phyloP scores from a whole-genome alignment of 148 eudicot species.

The Rhododendron ferrugineum region DNA sequence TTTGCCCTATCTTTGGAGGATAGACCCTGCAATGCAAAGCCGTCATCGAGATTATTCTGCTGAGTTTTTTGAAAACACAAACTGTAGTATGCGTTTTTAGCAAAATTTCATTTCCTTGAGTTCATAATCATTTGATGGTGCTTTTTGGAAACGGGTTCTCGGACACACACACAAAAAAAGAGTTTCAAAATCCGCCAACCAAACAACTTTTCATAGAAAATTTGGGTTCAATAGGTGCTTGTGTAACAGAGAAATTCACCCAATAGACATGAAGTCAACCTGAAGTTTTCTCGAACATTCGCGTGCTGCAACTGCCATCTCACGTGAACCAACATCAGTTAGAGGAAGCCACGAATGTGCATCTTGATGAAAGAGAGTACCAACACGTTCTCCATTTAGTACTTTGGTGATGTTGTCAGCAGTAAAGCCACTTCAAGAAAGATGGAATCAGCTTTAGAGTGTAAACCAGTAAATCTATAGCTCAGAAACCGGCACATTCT shows the following conservation, averaged over 20 bases:
- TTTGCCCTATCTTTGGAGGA: constrained; percentile 36
- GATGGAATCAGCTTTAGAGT: constrained; percentile 8
- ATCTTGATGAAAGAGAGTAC: constrained; percentile 82
- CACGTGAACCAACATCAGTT: constrained; percentile 56
- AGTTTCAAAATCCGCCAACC: not conserved
- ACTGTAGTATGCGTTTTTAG: not conserved
- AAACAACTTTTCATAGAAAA: not conserved
- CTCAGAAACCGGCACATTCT: not conserved
- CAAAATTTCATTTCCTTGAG: not conserved
- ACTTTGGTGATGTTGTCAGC: constrained; percentile 61
- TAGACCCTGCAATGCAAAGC: constrained; percentile 36
- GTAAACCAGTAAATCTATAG: not conserved
- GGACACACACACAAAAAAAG: not conserved
- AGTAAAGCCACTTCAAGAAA: constrained; percentile 59
- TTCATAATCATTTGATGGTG: not conserved
- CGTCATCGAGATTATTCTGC: not conserved
- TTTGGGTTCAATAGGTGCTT: too few relatives aligned
- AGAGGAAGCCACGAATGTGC: constrained; percentile 49
- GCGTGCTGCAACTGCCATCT: constrained; percentile 83
- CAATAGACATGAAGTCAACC: constrained; percentile 26
- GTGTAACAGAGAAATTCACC: not conserved
- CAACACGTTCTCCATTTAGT: constrained; percentile 58
- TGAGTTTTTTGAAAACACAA: not conserved
- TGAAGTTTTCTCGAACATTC: constrained; percentile 75
- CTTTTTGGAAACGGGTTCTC: not conserved